phyloP scores from a whole-genome alignment of 805 yeast genomes.

The Metschnikowia shivogae region DNA sequence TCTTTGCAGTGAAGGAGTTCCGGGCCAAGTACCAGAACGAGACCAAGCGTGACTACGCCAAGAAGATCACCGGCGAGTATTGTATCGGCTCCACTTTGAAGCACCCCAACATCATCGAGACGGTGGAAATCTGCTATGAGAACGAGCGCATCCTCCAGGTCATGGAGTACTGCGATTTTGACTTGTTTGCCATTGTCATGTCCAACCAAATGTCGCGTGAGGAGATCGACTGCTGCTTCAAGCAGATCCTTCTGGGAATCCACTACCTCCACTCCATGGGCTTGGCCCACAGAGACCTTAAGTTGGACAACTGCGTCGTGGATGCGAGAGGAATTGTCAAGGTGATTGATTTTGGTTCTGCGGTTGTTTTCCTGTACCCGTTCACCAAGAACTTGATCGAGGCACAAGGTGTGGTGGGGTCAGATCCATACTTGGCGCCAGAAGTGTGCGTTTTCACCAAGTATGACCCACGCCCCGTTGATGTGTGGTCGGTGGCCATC shows the following conservation, averaged over 20 bases:
- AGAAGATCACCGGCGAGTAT: slow-evolving; percentile 90
- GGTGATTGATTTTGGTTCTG: slow-evolving; percentile 89
- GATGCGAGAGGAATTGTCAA: slow-evolving; percentile 79
- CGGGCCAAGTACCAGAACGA: slow-evolving; percentile 72
- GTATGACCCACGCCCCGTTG: slow-evolving; percentile 91
- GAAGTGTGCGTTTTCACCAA: slow-evolving; percentile 80
- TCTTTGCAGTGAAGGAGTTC: slow-evolving; percentile 92
- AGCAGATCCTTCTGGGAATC: slow-evolving; percentile 78
- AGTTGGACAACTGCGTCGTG: slow-evolving; percentile 89
- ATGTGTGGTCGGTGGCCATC: slow-evolving; percentile 89
- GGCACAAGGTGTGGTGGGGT: slow-evolving; percentile 81
- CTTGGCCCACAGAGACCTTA: slow-evolving; percentile 85
- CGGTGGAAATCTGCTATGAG: slow-evolving; percentile 88
- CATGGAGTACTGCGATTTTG: slow-evolving; percentile 93
- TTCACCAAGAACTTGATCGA: slow-evolving; percentile 68
- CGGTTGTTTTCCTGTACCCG: slow-evolving; percentile 88
- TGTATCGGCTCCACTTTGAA: slow-evolving; percentile 88
- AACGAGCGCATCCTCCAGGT: slow-evolving; percentile 83
- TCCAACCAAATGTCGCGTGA: slow-evolving; percentile 76
- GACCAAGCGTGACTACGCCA: slow-evolving; percentile 78
- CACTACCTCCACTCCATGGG: slow-evolving; percentile 81
- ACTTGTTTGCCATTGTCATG: slow-evolving; percentile 92
- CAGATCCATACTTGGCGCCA: slow-evolving; percentile 89
- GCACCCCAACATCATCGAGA: slow-evolving; percentile 86
- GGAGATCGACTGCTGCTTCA: slow-evolving; percentile 86